Evolutionary conservation across 202 grass and related monocot species (phyloP).

Genomic region (Carex sylvatica): DNA sequence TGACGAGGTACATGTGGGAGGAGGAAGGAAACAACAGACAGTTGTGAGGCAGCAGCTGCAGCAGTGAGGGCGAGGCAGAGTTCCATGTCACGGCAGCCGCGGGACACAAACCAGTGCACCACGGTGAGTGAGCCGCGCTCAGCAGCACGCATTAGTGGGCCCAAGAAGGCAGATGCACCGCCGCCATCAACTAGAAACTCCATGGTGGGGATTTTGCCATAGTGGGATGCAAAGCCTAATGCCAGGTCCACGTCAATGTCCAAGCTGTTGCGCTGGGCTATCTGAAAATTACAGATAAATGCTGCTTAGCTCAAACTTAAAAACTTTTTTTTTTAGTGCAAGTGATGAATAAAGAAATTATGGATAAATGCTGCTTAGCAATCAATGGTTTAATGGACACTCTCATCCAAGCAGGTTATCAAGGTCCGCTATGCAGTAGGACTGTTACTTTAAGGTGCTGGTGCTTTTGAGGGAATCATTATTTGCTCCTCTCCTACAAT

Average conservation of each 20-base stretch:
- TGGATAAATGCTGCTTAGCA: no score
- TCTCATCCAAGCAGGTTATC: not conserved
- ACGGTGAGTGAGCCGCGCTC: slow-evolving; percentile 75
- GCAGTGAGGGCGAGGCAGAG: slow-evolving; percentile 91
- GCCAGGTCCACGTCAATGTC: slow-evolving; percentile 97
- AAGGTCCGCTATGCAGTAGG: not conserved
- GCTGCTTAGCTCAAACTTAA: not conserved
- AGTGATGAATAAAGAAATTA: not conserved
- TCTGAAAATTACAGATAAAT: slow-evolving; percentile 36
- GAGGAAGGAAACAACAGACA: slow-evolving; percentile 60
- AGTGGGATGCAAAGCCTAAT: slow-evolving; percentile 86
- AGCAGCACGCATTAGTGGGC: slow-evolving; percentile 91
- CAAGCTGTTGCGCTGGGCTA: slow-evolving; percentile 92
- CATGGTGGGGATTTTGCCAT: slow-evolving; percentile 82
- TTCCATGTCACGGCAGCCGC: slow-evolving; percentile 91
- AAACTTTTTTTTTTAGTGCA: not conserved
- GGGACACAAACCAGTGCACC: slow-evolving; percentile 81
- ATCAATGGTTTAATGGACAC: not conserved
- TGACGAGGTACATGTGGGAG: slow-evolving; percentile 73
- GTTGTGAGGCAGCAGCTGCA: slow-evolving; percentile 69
- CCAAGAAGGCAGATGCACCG: slow-evolving; percentile 71
- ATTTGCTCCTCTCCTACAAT: not conserved
- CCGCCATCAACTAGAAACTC: slow-evolving; percentile 82
- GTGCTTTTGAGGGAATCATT: not conserved
- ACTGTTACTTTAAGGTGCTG: not conserved